phyloP scores from a whole-genome alignment of 768 basidiomycete genomes.

The Tylopilus sp. region DNA sequence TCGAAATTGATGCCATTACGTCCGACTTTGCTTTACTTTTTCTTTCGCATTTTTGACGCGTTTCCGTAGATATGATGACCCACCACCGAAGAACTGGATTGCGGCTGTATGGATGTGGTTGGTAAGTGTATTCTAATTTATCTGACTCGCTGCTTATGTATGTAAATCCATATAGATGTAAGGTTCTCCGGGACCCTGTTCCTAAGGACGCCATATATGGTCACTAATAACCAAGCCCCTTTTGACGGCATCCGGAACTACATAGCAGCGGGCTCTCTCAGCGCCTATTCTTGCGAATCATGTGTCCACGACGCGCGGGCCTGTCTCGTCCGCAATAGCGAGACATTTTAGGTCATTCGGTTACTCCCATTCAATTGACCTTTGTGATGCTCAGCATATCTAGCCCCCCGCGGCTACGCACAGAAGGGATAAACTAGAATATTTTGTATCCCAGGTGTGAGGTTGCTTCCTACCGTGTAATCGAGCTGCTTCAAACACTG shows the following conservation, averaged over 20 bases:
- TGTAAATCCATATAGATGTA: neutral
- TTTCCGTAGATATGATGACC: conserved; percentile 9
- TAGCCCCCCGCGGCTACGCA: too few species aligned
- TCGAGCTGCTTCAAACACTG: neutral
- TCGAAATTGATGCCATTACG: conserved; percentile 18
- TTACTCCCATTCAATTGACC: neutral
- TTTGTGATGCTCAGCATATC: neutral
- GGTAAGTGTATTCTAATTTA: conserved; percentile 8
- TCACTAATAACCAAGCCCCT: neutral
- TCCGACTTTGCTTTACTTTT: conserved; percentile 5
- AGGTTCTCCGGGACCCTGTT: neutral
- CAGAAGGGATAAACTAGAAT: neutral
- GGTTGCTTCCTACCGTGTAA: neutral
- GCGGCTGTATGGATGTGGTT: conserved; percentile 19
- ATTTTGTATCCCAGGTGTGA: neutral
- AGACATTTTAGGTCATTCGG: neutral
- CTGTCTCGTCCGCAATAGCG: neutral
- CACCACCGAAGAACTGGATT: conserved; percentile 17
- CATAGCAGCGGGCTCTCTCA: neutral
- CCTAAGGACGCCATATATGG: neutral
- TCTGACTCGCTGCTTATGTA: neutral
- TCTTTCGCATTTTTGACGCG: conserved; percentile 2
- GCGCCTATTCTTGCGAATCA: neutral
- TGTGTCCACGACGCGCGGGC: neutral
- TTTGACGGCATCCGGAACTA: neutral